phyloP scores from a whole-genome alignment of 75 land plant genomes.

The Pinus taeda region DNA sequence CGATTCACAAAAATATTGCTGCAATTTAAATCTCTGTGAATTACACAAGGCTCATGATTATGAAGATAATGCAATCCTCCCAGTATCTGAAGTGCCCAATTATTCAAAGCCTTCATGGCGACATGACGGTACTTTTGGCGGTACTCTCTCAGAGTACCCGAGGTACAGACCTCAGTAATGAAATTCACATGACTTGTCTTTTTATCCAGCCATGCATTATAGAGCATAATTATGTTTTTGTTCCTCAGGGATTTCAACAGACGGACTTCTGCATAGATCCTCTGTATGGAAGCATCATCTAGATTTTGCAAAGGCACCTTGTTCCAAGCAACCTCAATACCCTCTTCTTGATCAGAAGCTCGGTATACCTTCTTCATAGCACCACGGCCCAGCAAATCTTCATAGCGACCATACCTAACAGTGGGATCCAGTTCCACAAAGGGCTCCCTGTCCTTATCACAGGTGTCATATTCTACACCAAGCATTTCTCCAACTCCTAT shows the following conservation, averaged over 20 bases:
- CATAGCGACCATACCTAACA: constrained; percentile 69
- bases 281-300: constrained; percentile 28
- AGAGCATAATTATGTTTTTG: constrained; percentile 51
- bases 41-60: constrained; percentile 70
- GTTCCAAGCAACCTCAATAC: constrained; percentile 87
- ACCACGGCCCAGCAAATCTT: constrained; percentile 60
- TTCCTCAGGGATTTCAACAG: constrained; percentile 39
- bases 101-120: constrained; percentile 66
- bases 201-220: constrained; percentile 48
- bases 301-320: constrained; percentile 42
- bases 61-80: constrained; percentile 73
- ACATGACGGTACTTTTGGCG: constrained; percentile 67
- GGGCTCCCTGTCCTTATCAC: constrained; percentile 33
- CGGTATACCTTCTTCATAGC: constrained; percentile 74
- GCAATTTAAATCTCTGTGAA: constrained; percentile 82
- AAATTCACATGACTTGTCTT: constrained; percentile 44
- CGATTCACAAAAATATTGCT: constrained; percentile 83
- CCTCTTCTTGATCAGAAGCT: constrained; percentile 71
- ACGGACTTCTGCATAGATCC: constrained; percentile 48
- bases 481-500: background rate
- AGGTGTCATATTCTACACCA: background rate
- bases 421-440: constrained; percentile 74
- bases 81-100: constrained; percentile 69
- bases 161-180: constrained; percentile 83
- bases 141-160: constrained; percentile 69